A percentile compares a stretch with the other conserved stretches of the same genome.
Evolutionary conservation across 495 filamentous ascomycete genomes (phyloP).

Genomic region (Daldinia grandis): DNA sequence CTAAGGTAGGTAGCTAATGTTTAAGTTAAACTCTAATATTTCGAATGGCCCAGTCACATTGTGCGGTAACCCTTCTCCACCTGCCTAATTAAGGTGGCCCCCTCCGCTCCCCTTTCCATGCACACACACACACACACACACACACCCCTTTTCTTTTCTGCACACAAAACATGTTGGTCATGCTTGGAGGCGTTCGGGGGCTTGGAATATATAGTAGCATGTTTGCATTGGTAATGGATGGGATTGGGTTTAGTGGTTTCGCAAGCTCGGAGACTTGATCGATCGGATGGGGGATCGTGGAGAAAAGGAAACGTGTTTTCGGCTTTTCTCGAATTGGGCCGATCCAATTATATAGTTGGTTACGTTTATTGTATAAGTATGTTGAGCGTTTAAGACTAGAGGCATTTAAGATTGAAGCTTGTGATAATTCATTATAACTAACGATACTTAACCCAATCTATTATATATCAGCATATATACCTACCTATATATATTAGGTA

Average conservation of each 20-base stretch:
- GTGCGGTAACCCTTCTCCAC: slow-evolving; percentile 26
- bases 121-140: no score
- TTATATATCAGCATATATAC: not conserved
- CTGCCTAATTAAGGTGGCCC: slow-evolving; percentile 29
- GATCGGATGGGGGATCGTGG: slow-evolving; percentile 6
- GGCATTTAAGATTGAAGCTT: no score
- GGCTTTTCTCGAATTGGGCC: not conserved
- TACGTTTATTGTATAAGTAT: not conserved
- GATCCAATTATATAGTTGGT: not conserved
- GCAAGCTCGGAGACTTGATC: not conserved
- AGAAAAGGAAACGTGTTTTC: not conserved
- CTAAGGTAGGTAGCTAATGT: slow-evolving; percentile 5
- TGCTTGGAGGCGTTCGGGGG: slow-evolving; percentile 9
- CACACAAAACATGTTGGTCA: slow-evolving; percentile 24
- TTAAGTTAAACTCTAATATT: slow-evolving; percentile 5
- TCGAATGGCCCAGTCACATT: slow-evolving; percentile 24
- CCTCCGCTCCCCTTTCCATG: not conserved
- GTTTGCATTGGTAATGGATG: no score
- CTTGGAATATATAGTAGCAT: no score
- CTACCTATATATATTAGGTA: no score
- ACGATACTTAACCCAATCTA: no score
- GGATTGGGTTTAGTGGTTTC: not conserved
- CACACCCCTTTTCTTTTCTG: slow-evolving; percentile 3
- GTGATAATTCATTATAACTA: not conserved
- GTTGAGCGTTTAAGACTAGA: not conserved